Evolutionary conservation across 2,329 filamentous ascomycete species (phyloP), one percentile per base, ranked within the genome.

Genomic region (Fusarium heterosporum): DNA sequence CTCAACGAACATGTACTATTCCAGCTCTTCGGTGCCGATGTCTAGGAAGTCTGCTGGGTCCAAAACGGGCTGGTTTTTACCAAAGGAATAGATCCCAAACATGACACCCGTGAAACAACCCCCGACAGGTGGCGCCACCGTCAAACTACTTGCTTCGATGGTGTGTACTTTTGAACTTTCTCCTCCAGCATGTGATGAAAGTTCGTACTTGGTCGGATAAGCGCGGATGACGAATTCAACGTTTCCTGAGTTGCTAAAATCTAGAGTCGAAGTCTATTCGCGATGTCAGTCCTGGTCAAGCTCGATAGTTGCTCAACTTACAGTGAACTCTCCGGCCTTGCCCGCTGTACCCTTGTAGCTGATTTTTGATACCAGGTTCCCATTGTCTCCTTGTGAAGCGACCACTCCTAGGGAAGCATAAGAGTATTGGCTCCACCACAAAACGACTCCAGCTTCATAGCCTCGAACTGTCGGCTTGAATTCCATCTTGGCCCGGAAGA

Each of bases 371-470:
- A 25, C 11, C 1, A 66, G 4, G 2, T 54, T 42, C 3, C 43
- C 67, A 28, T 50, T 16, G 0, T 52, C 42, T 0, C 52, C 42
- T 1, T 41, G 39, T 14, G 16, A 32, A 41, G 71, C 70, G 6
- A 66, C 55, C 2, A 73, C 52, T 4, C 72, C 71, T 2, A 79
- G 41, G 1, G 76, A 70, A 8, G 76, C 74, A 39, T 78, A 77
- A 0, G 78, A 79, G 53, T 76, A 78, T 10, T 84, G 81, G 43
- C 81, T 86, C 82, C 84, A 86, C 80, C 83, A 88, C 0, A 87
- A 70, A 0, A 83, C 82, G 0, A 82, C 75, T 1, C 86, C 85
- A 1, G 85, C 85, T 74, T 88, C 85, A 4, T 81, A 81, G 2
- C 79, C 75, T 6, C 71, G 41, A 5, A 77, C 76, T 0, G 72